Evolutionary conservation across 2,329 filamentous ascomycete species (phyloP), one percentile per base, ranked within the genome.

Genomic region (Periconia sp.): DNA sequence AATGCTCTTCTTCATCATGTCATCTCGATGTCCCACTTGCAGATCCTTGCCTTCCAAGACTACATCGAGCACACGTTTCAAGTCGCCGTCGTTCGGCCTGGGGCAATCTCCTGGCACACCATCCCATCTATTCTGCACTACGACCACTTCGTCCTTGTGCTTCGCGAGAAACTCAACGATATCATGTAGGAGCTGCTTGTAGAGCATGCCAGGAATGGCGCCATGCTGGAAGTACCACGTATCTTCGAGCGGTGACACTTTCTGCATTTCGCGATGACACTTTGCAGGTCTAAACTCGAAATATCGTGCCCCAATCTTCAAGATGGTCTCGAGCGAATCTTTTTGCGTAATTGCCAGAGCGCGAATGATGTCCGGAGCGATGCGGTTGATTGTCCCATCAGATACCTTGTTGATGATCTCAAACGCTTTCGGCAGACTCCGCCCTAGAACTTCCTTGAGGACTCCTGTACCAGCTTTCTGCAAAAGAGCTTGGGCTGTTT

Each of bases 261-360:
- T 52, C 28, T 71, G 64, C 42, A 80, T 61, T 42, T 66, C 65
- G 1, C 63, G 59, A 54, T 78, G 75, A 37, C 76, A 71, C 43
- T 75, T 72, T 0, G 77, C 77, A 0, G 77, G 77, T 5, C 77
- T 65, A 52, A 79, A 79, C 58, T 79, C 78, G 39, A 80, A 80
- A 60, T 80, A 80, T 4, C 78, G 56, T 1, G 75, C 75, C 0
- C 77, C 77, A 25, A 79, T 67, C 26, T 60, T 60, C 36, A 80
- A 68, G 32, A 80, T 74, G 5, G 66, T 65, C 7, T 64, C 52
- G 0, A 79, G 61, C 2, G 57, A 61, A 48, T 80, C 76, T 49
- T 80, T 80, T 36, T 80, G 77, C 6, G 77, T 80, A 33, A 79
- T 71, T 43, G 77, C 73, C 2, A 79, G 67, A 5, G 73, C 74